Conservation (phyloP, 345 rosid genomes). For the Bruguiera gymnorhiza region DNA sequence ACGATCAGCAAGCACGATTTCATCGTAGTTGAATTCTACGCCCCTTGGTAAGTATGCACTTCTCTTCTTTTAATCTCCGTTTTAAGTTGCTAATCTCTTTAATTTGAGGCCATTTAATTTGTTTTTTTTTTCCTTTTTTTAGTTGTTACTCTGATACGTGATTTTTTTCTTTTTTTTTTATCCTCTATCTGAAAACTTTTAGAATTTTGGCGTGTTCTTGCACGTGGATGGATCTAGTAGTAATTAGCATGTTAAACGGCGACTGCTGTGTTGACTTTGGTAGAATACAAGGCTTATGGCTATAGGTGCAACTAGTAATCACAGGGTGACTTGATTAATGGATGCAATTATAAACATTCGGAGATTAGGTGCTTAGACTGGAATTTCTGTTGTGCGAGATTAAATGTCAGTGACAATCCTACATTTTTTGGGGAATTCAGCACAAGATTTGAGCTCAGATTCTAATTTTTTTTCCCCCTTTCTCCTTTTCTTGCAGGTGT, state of each 20-base stretch:
- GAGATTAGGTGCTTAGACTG: too few species aligned
- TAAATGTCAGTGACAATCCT: neutral
- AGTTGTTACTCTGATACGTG: neutral
- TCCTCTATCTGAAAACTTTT: neutral
- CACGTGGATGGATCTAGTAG: too few species aligned
- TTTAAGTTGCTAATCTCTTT: neutral
- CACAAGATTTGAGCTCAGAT: neutral
- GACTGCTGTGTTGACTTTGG: too few species aligned
- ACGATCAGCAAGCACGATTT: slow-evolving; percentile 69
- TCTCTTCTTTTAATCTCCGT: neutral
- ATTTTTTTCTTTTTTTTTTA: neutral
- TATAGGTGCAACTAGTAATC: too few species aligned
- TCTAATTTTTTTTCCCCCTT: neutral
- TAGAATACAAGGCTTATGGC: too few species aligned
- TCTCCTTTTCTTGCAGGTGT: slow-evolving; percentile 49
- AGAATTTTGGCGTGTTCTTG: too few species aligned
- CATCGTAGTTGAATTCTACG: slow-evolving; percentile 94
- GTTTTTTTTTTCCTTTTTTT: neutral
- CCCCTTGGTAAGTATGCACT: slow-evolving; percentile 63
- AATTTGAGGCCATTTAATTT: neutral
- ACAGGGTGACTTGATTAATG: too few species aligned
- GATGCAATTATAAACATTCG: too few species aligned
- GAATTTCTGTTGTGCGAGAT: neutral
- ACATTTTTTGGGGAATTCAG: too few species aligned
- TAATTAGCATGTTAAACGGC: too few species aligned